Evolutionary conservation across 495 filamentous ascomycete species (phyloP).

Genomic region (Baudoinia panamericana): DNA sequence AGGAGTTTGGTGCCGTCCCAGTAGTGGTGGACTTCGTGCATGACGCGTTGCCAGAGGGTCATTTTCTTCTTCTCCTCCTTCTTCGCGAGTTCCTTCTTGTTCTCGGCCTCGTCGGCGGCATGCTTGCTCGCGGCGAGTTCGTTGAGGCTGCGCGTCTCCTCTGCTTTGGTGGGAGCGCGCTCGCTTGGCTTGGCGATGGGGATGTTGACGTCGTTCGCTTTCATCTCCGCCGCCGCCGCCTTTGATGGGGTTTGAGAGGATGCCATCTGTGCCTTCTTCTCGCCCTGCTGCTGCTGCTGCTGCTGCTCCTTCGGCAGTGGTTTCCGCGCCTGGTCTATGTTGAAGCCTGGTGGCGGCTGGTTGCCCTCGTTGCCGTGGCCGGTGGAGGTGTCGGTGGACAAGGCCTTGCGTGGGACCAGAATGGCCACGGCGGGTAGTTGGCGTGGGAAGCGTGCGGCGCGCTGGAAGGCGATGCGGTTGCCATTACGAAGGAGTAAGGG

Average conservation of each 20-base stretch:
- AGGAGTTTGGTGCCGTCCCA: constrained; percentile 99
- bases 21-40: constrained; percentile 83
- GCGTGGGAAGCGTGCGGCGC: constrained; percentile 18
- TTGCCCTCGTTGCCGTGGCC: constrained; percentile 36
- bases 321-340: constrained; percentile 79
- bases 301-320: constrained; percentile 33
- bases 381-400: constrained; percentile 55
- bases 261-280: constrained; percentile 2
- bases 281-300: constrained; percentile 25
- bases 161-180: constrained; percentile 33
- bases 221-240: constrained; percentile 20
- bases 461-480: constrained; percentile 21
- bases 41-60: constrained; percentile 81
- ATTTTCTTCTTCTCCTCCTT: constrained; percentile 76
- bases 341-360: constrained; percentile 86
- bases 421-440: constrained; percentile 30
- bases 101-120: constrained; percentile 34
- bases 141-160: constrained; percentile 32
- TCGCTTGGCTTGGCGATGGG: constrained; percentile 30
- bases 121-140: constrained; percentile 38
- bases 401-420: constrained; percentile 23
- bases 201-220: constrained; percentile 19
- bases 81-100: constrained; percentile 42
- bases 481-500: constrained; percentile 27
- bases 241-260: too few species aligned